Percentiles rank a stretch among this genome's conserved stretches.
phyloP scores from a whole-genome alignment of 805 yeast genomes.

The Saccharomycopsis fibuligera region DNA sequence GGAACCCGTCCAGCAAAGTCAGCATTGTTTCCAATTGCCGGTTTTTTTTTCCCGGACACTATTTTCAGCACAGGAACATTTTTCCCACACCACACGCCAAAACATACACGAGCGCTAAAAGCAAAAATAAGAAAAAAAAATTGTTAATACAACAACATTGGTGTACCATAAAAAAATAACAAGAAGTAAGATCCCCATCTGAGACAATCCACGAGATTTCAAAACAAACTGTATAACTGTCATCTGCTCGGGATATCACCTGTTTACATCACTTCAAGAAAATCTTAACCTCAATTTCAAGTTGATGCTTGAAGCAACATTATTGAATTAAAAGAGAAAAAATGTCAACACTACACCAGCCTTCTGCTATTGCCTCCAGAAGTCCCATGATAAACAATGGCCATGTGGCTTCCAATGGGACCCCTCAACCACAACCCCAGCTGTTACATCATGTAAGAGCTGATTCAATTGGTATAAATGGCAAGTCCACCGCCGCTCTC shows the following conservation, averaged over 20 bases:
- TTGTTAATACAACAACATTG: too few species aligned
- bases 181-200: not conserved
- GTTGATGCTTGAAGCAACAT: not conserved
- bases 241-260: not conserved
- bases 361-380: not conserved
- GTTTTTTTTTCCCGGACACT: too few species aligned
- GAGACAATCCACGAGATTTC: not conserved
- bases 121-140: too few species aligned
- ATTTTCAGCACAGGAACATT: too few species aligned
- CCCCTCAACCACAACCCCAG: not conserved
- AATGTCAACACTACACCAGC: not conserved
- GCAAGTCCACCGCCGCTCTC: not conserved
- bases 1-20: not conserved
- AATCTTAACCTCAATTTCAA: not conserved
- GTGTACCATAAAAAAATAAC: too few species aligned
- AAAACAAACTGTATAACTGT: not conserved
- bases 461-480: not conserved
- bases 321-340: not conserved
- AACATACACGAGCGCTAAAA: too few species aligned
- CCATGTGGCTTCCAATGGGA: not conserved
- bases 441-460: not conserved
- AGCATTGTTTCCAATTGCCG: not conserved
- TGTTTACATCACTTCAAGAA: not conserved
- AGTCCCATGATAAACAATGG: constrained; percentile 1
- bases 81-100: too few species aligned